A percentile compares a stretch with the other conserved stretches of the same genome.
phyloP scores from a whole-genome alignment of 2,329 filamentous ascomycete species.

The Stachybotrys elegans region DNA sequence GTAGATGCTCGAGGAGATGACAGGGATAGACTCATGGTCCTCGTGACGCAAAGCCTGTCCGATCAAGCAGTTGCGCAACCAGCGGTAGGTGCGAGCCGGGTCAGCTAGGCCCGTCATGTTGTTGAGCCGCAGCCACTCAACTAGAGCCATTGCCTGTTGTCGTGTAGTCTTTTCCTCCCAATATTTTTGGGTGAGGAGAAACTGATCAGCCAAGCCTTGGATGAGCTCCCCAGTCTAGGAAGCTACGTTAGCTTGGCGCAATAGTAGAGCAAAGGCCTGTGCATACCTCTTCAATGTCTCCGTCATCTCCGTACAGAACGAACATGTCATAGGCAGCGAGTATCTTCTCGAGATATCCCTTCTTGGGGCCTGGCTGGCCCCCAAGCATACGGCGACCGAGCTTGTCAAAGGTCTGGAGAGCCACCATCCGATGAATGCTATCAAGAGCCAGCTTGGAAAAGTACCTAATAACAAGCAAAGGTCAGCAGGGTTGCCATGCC shows the following conservation, averaged over 20 bases:
- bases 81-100: constrained; percentile 64
- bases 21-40: constrained; percentile 73
- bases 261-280: too few relatives aligned
- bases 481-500: not conserved
- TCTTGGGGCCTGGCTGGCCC: too few relatives aligned
- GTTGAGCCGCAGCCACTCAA: constrained; percentile 61
- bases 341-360: constrained; percentile 72
- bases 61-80: constrained; percentile 82
- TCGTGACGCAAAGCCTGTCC: constrained; percentile 71
- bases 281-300: constrained; percentile 71
- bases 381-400: too few relatives aligned
- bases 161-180: constrained; percentile 53
- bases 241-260: too few relatives aligned
- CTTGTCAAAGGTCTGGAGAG: too few relatives aligned
- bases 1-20: constrained; percentile 84
- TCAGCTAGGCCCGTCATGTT: constrained; percentile 67
- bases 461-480: constrained; percentile 46
- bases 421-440: constrained; percentile 77
- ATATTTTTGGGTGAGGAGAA: constrained; percentile 40
- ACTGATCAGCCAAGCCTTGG: too few relatives aligned
- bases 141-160: constrained; percentile 62
- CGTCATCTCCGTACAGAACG: constrained; percentile 64
- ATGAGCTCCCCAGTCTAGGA: too few relatives aligned
- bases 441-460: constrained; percentile 71
- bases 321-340: constrained; percentile 88